A percentile compares a stretch with the other conserved stretches of the same genome.
Evolutionary conservation across 768 basidiomycete species (phyloP).

Genomic region (Boletus subparvulus): DNA sequence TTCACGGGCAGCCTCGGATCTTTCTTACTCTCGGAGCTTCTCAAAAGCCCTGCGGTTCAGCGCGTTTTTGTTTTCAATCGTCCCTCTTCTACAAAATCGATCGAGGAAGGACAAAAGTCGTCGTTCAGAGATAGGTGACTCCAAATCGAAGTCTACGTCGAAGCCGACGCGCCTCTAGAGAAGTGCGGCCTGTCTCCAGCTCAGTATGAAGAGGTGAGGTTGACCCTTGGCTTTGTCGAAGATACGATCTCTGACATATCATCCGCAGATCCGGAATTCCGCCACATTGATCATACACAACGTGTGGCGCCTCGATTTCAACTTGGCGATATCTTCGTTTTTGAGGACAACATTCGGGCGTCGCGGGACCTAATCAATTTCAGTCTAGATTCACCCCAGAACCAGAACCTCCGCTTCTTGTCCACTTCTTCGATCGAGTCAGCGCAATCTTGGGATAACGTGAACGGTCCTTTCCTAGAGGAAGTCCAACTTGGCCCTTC

Average conservation of each 20-base stretch:
- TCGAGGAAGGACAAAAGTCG: constrained; percentile 27
- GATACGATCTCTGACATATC: neutral
- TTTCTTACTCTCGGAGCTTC: constrained; percentile 33
- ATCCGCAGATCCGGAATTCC: constrained; percentile 30
- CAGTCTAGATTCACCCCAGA: constrained; percentile 28
- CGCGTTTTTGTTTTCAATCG: constrained; percentile 38
- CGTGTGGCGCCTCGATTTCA: constrained; percentile 49
- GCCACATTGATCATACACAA: constrained; percentile 41
- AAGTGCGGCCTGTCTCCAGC: constrained; percentile 31
- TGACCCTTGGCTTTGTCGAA: neutral
- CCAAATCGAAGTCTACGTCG: constrained; percentile 28
- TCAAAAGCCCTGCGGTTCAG: constrained; percentile 21
- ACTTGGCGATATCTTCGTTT: constrained; percentile 38
- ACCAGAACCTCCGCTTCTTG: constrained; percentile 31
- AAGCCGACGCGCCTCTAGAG: constrained; percentile 31
- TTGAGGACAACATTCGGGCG: constrained; percentile 41
- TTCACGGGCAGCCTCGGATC: constrained; percentile 42
- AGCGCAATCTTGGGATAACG: constrained; percentile 31
- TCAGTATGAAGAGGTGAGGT: constrained; percentile 19
- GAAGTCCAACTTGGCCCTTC: constrained; percentile 31
- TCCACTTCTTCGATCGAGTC: constrained; percentile 44
- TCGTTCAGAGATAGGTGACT: constrained; percentile 35
- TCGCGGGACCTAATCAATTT: constrained; percentile 38
- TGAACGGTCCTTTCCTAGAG: constrained; percentile 36
- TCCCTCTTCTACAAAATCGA: constrained; percentile 12